Evolutionary conservation across 73 alveolate genomes (phyloP).

Genomic region (Uronychia binucleata): DNA sequence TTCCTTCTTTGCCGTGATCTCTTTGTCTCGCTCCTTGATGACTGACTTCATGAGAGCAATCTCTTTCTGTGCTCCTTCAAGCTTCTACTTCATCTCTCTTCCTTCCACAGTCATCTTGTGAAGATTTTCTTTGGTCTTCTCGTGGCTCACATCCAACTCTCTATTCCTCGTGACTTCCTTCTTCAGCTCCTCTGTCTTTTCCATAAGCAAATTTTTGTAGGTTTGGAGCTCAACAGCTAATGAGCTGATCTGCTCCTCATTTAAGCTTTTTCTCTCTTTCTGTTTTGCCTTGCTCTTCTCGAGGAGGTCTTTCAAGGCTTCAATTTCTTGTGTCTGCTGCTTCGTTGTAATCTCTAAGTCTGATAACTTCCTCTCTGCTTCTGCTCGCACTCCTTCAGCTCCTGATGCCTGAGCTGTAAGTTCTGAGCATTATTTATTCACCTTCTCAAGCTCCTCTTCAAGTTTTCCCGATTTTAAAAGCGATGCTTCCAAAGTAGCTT

Average conservation of each 20-base stretch:
- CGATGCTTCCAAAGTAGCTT: not conserved
- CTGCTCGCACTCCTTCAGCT: not conserved
- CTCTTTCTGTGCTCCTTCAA: not conserved
- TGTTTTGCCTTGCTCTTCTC: not conserved
- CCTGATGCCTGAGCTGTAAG: not conserved
- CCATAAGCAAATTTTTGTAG: not conserved
- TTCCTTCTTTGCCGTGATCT: not conserved
- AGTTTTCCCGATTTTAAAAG: not conserved
- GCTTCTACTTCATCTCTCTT: not conserved
- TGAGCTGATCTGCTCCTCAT: not conserved
- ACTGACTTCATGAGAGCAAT: not conserved
- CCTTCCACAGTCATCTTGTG: not conserved
- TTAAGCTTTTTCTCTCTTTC: not conserved
- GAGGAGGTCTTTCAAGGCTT: not conserved
- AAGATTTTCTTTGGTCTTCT: not conserved
- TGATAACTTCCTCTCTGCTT: not conserved
- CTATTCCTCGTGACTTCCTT: not conserved
- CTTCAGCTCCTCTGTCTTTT: not conserved
- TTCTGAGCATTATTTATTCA: not conserved
- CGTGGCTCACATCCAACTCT: not conserved
- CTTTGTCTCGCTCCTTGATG: not conserved
- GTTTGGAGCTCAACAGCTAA: not conserved
- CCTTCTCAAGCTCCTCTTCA: not conserved
- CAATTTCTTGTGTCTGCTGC: not conserved
- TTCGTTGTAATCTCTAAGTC: too few species aligned